These are phyloP conservation scores for Coniophora puteana DNA, from an alignment of 1,284 basidiomycete species.

Conservation along the genomic window DNA sequence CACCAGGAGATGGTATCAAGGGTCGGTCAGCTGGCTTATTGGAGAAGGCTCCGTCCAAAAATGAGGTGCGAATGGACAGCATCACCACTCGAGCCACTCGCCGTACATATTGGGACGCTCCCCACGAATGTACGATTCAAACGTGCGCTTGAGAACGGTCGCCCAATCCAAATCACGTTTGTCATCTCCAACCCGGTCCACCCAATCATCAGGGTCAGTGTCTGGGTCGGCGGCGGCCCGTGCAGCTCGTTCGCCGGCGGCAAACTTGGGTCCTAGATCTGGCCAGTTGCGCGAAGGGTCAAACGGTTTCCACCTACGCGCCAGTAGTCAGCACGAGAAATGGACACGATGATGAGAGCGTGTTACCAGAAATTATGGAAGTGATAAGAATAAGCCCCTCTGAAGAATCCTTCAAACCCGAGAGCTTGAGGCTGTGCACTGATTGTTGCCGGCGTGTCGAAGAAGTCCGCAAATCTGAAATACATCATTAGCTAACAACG, in stretches of 20 bases:
- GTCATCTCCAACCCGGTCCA: conserved; percentile 42
- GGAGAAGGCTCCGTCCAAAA: no score
- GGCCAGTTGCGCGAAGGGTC: conserved; percentile 88
- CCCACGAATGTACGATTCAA: conserved; percentile 83
- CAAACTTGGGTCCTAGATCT: conserved; percentile 81
- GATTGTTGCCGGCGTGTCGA: conserved; percentile 67
- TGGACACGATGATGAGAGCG: background rate
- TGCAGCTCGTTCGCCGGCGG: conserved; percentile 63
- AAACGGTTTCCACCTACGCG: conserved; percentile 90
- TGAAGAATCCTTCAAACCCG: conserved; percentile 85
- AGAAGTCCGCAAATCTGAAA: conserved; percentile 72
- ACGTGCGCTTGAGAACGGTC: conserved; percentile 87
- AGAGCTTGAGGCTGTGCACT: conserved; percentile 72
- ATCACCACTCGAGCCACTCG: conserved; percentile 74
- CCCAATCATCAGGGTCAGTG: conserved; percentile 31
- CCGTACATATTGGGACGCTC: conserved; percentile 92
- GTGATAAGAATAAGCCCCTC: conserved; percentile 83
- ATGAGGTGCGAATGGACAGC: no score
- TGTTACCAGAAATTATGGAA: conserved; percentile 80
- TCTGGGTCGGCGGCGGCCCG: conserved; percentile 35
- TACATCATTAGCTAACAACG: conserved; percentile 3
- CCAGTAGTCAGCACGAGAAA: conserved; percentile 1
- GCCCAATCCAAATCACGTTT: conserved; percentile 85
- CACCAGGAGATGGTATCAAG: no score
- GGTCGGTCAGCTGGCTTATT: no score